A percentile compares a stretch with the other conserved stretches of the same genome.
Evolutionary conservation across 2,329 filamentous ascomycete genomes (phyloP).

Genomic region (Arthrobotrys megalospora): DNA sequence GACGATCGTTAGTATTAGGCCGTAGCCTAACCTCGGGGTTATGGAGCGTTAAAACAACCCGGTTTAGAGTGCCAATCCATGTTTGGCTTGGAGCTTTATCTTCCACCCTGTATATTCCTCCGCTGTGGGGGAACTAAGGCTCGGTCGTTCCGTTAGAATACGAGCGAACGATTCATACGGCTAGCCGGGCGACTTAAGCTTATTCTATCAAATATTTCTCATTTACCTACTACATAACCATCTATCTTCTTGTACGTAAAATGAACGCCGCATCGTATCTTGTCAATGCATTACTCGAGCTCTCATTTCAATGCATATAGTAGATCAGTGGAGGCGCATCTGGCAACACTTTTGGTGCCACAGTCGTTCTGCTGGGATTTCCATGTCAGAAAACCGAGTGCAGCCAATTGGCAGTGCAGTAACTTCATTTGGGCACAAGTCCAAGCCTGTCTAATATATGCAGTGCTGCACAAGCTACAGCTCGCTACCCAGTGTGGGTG

Average conservation of each 20-base stretch:
- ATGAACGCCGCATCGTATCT: conserved; percentile 23
- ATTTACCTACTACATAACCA: not conserved
- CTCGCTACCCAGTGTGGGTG: conserved; percentile 44
- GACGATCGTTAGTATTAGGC: conserved; percentile 5
- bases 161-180: conserved; percentile 31
- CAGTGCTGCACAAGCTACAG: conserved; percentile 52
- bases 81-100: conserved; percentile 23
- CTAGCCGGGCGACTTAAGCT: conserved; percentile 15
- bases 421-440: conserved; percentile 44
- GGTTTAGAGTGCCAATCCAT: conserved; percentile 7
- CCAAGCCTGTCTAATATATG: conserved; percentile 40
- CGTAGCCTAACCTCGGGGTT: conserved; percentile 34
- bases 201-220: conserved; percentile 8
- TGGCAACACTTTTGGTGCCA: conserved; percentile 59
- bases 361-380: conserved; percentile 53
- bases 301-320: conserved; percentile 26
- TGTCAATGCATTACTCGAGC: conserved; percentile 24
- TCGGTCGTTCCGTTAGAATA: conserved; percentile 50
- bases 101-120: conserved; percentile 37
- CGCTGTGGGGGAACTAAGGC: conserved; percentile 39
- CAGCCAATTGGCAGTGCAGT: conserved; percentile 58
- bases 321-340: conserved; percentile 27
- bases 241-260: conserved; percentile 27
- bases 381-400: conserved; percentile 40
- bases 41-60: conserved; percentile 13